Evolutionary conservation across 2,329 filamentous ascomycete species (phyloP).

Genomic region (Fusarium mexicanum): DNA sequence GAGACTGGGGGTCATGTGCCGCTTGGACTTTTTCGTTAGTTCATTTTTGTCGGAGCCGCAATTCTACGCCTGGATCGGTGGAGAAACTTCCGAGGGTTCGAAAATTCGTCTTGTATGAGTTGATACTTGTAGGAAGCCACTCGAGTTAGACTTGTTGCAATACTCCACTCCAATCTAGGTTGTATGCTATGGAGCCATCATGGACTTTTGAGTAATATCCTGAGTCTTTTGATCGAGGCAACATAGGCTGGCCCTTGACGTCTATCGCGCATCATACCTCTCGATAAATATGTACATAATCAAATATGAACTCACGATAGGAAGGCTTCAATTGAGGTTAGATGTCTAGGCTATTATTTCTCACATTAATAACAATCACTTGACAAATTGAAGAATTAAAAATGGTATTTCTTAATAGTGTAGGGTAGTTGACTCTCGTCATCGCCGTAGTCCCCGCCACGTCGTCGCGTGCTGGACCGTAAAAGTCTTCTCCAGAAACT

Average conservation of each 20-base stretch:
- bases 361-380: too few relatives aligned
- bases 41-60: not conserved
- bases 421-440: not conserved
- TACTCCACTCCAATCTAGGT: not conserved
- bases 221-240: too few relatives aligned
- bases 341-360: not conserved
- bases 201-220: too few relatives aligned
- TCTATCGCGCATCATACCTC: rapidly evolving
- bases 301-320: rapidly evolving
- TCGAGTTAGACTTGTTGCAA: rapidly evolving
- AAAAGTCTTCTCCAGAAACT: not conserved
- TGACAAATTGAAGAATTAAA: not conserved
- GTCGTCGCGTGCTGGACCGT: not conserved
- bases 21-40: not conserved
- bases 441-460: not conserved
- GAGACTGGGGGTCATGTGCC: not conserved
- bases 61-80: not conserved
- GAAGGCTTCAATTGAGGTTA: not conserved
- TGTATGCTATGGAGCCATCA: not conserved
- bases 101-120: rapidly evolving
- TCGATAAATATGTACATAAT: too few relatives aligned
- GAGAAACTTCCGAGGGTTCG: not conserved
- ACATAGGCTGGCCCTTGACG: too few relatives aligned
- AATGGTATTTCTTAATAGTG: not conserved
- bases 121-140: too few relatives aligned